These are phyloP conservation scores for Yarrowia alimentaria DNA, from an alignment of 805 yeast genomes.

Conservation along the genomic window DNA sequence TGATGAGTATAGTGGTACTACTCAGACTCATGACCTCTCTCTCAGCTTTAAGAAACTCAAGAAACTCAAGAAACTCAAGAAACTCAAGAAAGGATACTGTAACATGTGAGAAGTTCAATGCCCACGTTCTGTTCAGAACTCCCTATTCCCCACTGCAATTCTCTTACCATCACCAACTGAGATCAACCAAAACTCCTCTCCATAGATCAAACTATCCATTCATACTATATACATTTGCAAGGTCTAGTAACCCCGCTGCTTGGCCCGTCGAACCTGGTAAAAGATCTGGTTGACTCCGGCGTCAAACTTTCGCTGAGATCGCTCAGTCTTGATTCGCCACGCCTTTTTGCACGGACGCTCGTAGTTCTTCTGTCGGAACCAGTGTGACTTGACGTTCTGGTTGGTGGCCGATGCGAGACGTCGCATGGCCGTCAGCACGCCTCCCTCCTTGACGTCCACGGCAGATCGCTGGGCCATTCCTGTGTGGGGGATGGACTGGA, in stretches of 20 bases:
- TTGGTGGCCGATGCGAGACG: constrained; percentile 5
- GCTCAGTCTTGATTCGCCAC: constrained; percentile 27
- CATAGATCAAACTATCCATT: too few species aligned
- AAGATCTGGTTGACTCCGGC: constrained; percentile 15
- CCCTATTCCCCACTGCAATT: not conserved
- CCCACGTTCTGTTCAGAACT: too few species aligned
- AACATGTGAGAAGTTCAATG: too few species aligned
- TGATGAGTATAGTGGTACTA: too few species aligned
- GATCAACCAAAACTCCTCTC: too few species aligned
- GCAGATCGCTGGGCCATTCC: constrained; percentile 25
- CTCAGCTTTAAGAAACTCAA: too few species aligned
- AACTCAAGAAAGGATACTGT: too few species aligned
- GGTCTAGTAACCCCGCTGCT: constrained; percentile 24
- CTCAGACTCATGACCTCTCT: too few species aligned
- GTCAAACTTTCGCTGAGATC: constrained; percentile 26
- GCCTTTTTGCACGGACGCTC: constrained; percentile 25
- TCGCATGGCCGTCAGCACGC: constrained; percentile 5
- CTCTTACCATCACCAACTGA: too few species aligned
- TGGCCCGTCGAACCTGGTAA: constrained; percentile 27
- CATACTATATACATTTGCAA: constrained; percentile 25
- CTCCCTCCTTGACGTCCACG: constrained; percentile 23
- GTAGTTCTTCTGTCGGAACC: constrained; percentile 20
- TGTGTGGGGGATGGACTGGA: constrained; percentile 25
- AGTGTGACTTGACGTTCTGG: not conserved
- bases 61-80: too few species aligned